Evolutionary conservation across 768 basidiomycete genomes (phyloP).

Genomic region (Collybia sordida): DNA sequence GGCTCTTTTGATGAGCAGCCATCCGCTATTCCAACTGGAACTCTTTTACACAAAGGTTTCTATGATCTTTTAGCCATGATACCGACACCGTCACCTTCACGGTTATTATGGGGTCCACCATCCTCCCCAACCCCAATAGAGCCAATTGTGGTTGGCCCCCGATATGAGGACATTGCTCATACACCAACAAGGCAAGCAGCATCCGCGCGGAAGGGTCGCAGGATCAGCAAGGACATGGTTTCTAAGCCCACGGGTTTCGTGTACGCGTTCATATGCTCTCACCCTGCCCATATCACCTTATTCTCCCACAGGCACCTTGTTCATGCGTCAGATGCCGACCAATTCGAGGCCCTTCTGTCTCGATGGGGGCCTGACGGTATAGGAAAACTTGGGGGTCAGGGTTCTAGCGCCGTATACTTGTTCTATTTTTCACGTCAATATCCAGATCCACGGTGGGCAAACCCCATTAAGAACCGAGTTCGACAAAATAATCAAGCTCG

Average conservation of each 20-base stretch:
- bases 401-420: slow-evolving; percentile 3
- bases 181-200: slow-evolving; percentile 26
- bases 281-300: slow-evolving; percentile 19
- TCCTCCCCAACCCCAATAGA: slow-evolving; percentile 31
- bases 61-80: slow-evolving; percentile 83
- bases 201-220: slow-evolving; percentile 53
- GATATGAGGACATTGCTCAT: slow-evolving; percentile 59
- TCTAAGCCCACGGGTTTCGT: slow-evolving; percentile 80
- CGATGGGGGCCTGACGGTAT: slow-evolving; percentile 89
- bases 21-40: slow-evolving; percentile 62
- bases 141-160: slow-evolving; percentile 58
- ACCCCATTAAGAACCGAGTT: slow-evolving; percentile 80
- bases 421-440: slow-evolving; percentile 16
- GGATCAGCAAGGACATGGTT: slow-evolving; percentile 88
- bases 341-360: slow-evolving; percentile 81
- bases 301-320: slow-evolving; percentile 69
- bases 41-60: slow-evolving; percentile 86
- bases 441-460: slow-evolving; percentile 85
- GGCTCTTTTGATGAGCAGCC: slow-evolving; percentile 40
- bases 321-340: slow-evolving; percentile 89
- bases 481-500: slow-evolving; percentile 64
- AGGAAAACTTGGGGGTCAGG: slow-evolving; percentile 84
- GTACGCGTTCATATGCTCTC: slow-evolving; percentile 48
- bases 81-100: slow-evolving; percentile 67
- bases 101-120: slow-evolving; percentile 56